phyloP scores from a whole-genome alignment of 2,329 filamentous ascomycete species.

The Trematosphaeria pertusa region DNA sequence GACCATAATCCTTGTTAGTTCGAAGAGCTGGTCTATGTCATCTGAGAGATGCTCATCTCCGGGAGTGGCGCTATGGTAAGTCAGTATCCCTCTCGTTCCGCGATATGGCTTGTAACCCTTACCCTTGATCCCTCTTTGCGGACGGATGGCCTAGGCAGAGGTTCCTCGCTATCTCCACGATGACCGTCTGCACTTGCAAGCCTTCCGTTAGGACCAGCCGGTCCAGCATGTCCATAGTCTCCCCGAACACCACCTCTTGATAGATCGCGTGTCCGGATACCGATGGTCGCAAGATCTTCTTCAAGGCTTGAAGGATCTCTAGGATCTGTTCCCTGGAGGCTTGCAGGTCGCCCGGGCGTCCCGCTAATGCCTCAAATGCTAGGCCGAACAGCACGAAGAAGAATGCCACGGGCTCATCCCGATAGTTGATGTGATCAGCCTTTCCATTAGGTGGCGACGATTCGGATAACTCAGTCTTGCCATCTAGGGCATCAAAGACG shows the following conservation, averaged over 20 bases:
- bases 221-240: constrained; percentile 96
- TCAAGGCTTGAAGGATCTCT: constrained; percentile 87
- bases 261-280: constrained; percentile 98
- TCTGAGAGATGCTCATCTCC: constrained; percentile 83
- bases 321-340: constrained; percentile 80
- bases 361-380: constrained; percentile 92
- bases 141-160: constrained; percentile 92
- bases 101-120: constrained; percentile 40
- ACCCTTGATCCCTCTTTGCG: constrained; percentile 71
- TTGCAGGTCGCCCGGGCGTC: constrained; percentile 74
- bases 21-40: constrained; percentile 97
- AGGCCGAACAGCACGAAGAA: constrained; percentile 98
- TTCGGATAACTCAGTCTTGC: constrained; percentile 63
- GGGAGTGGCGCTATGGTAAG: constrained; percentile 31
- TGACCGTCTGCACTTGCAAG: constrained; percentile 85
- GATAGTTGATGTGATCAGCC: constrained; percentile 86
- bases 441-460: constrained; percentile 57
- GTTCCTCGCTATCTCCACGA: constrained; percentile 91
- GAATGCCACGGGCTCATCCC: constrained; percentile 96
- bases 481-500: constrained; percentile 95
- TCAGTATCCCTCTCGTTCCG: constrained; percentile 8
- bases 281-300: constrained; percentile 92
- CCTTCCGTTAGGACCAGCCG: constrained; percentile 91
- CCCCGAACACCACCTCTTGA: constrained; percentile 91
- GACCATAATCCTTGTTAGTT: constrained; percentile 94